Percentiles rank a stretch among this genome's conserved stretches.
These are phyloP conservation scores for Gamarada debralockiae DNA, from an alignment of 495 filamentous ascomycete species.

Conservation along the genomic window DNA sequence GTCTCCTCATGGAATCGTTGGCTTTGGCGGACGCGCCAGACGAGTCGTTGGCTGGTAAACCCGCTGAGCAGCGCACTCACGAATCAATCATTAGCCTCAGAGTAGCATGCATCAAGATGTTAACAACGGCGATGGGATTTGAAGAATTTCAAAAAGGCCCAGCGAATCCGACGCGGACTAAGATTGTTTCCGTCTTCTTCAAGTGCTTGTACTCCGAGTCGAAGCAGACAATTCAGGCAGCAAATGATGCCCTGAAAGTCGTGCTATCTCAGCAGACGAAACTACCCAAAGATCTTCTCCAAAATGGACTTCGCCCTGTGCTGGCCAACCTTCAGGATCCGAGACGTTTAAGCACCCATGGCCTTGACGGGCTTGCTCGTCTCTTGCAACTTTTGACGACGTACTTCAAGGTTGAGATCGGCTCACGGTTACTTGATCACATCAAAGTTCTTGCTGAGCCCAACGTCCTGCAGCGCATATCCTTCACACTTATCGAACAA, in stretches of 20 bases:
- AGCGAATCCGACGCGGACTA: conserved; percentile 68
- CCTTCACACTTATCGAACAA: conserved; percentile 91
- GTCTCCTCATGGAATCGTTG: conserved; percentile 86
- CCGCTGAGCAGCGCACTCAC: conserved; percentile 82
- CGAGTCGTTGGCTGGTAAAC: conserved; percentile 79
- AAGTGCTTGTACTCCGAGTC: conserved; percentile 92
- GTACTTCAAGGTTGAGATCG: conserved; percentile 99
- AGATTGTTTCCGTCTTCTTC: conserved; percentile 95
- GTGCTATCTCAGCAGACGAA: conserved; percentile 87
- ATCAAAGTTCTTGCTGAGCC: conserved; percentile 87
- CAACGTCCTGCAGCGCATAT: conserved; percentile 76
- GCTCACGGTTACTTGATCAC: conserved; percentile 83
- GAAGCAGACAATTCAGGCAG: conserved; percentile 87
- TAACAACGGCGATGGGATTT: conserved; percentile 90
- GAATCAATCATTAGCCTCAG: conserved; percentile 88
- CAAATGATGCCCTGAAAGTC: conserved; percentile 79
- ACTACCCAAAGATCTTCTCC: conserved; percentile 89
- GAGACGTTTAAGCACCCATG: conserved; percentile 81
- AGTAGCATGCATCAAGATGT: conserved; percentile 87
- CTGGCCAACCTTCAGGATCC: conserved; percentile 94
- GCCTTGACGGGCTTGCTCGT: conserved; percentile 85
- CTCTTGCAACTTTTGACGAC: conserved; percentile 88
- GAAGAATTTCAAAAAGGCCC: conserved; percentile 73
- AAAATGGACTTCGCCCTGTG: conserved; percentile 90
- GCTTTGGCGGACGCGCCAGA: conserved; percentile 92